Evolutionary conservation across 164 flowering plant species (phyloP).

Genomic region (Dillenia turbinata): DNA sequence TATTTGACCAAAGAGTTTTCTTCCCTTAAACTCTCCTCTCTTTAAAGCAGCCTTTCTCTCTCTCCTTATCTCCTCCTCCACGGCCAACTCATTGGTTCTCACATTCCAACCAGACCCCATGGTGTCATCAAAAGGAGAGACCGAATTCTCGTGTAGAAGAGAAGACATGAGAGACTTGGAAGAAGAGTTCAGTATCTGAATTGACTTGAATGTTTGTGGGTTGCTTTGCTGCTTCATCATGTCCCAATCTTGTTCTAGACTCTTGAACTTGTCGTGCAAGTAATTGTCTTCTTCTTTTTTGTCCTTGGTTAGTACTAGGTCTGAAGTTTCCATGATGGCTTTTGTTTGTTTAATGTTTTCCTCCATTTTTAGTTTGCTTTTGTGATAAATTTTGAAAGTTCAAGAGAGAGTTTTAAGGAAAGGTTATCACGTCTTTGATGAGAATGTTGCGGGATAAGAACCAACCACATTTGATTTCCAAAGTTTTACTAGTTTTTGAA

Average conservation of each 20-base stretch:
- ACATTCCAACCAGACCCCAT: conserved; percentile 24
- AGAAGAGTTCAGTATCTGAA: conserved; percentile 16
- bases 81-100: conserved; percentile 30
- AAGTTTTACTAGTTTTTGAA: conserved; percentile 1
- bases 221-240: conserved; percentile 9
- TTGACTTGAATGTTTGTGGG: background rate
- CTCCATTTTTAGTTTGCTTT: background rate
- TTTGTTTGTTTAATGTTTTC: background rate
- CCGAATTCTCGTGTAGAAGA: conserved; percentile 18
- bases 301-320: too few species aligned
- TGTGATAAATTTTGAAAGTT: background rate
- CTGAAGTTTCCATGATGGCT: conserved; percentile 9
- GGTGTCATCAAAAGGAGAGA: conserved; percentile 4
- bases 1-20: conserved; percentile 27
- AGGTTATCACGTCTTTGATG: background rate
- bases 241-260: conserved; percentile 31
- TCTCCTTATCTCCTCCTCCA: conserved; percentile 21
- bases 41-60: conserved; percentile 36
- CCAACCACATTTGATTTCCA: conserved; percentile 17
- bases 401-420: background rate
- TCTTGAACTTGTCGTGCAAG: conserved; percentile 18
- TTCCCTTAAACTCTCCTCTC: conserved; percentile 40
- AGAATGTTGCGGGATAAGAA: conserved; percentile 15
- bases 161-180: conserved; percentile 36
- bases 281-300: conserved; percentile 4